phyloP scores from a whole-genome alignment of 116 monocot genomes.

The Trichopus zeylanicus region DNA sequence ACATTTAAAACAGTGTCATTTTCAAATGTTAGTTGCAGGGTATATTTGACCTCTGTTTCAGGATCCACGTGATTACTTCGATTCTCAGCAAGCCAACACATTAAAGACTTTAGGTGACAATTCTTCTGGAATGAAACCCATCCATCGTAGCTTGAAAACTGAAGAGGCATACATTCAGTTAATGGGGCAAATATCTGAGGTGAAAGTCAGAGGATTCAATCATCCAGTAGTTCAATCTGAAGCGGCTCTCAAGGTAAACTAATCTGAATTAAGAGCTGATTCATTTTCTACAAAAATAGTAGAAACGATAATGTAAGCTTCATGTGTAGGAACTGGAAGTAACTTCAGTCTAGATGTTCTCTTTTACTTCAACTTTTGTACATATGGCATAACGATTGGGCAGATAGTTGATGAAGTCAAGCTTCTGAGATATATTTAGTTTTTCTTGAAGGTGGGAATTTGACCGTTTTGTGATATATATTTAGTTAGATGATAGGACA shows the following conservation, averaged over 20 bases:
- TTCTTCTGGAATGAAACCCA: constrained; percentile 24
- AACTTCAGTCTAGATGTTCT: too few species aligned
- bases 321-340: too few species aligned
- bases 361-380: too few species aligned
- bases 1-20: not conserved
- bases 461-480: too few species aligned
- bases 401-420: too few species aligned
- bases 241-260: constrained; percentile 63
- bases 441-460: too few species aligned
- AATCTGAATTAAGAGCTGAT: not conserved
- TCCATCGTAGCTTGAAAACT: constrained; percentile 28
- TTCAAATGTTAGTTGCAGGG: not conserved
- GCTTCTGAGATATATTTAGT: too few species aligned
- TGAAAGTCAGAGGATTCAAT: constrained; percentile 45
- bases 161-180: constrained; percentile 59
- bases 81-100: constrained; percentile 87
- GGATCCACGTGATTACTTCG: constrained; percentile 98
- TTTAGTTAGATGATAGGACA: too few species aligned
- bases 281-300: not conserved
- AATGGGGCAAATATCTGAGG: constrained; percentile 56
- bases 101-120: constrained; percentile 50
- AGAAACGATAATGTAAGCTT: too few species aligned
- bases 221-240: constrained; percentile 73
- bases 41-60: constrained; percentile 19
- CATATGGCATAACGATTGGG: too few species aligned